Evolutionary conservation across 768 basidiomycete species (phyloP).

Genomic region (Russula lepida): DNA sequence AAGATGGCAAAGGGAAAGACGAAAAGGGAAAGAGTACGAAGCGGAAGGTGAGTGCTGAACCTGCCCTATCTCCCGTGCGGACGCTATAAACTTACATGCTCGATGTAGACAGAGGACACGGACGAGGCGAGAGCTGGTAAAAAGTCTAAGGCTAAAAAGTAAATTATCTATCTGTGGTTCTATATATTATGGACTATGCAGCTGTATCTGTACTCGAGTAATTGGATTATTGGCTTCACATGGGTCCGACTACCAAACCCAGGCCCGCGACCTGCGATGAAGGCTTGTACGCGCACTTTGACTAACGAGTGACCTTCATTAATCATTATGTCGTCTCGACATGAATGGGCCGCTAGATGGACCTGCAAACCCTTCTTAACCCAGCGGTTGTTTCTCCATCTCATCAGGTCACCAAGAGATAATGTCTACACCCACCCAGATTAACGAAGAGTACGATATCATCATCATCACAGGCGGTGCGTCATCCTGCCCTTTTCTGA

Average conservation of each 20-base stretch:
- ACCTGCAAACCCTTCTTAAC: not conserved
- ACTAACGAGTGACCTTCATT: not conserved
- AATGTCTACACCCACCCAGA: not conserved
- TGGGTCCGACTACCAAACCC: not conserved
- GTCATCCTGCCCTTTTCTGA: not conserved
- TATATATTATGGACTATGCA: not conserved
- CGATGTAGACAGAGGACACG: constrained; percentile 29
- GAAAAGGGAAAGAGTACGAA: constrained; percentile 31
- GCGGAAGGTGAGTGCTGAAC: constrained; percentile 40
- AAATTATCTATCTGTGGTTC: constrained; percentile 6
- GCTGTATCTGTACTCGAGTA: constrained; percentile 2
- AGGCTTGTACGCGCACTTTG: not conserved
- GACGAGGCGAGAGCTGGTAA: constrained; percentile 29
- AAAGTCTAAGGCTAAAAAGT: constrained; percentile 38
- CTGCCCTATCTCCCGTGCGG: not conserved
- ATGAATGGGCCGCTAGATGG: not conserved
- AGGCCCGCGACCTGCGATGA: not conserved
- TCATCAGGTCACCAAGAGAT: not conserved
- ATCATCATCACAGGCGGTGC: constrained; percentile 53
- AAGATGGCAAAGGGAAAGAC: constrained; percentile 33
- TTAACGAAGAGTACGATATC: constrained; percentile 31
- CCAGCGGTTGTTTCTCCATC: not conserved
- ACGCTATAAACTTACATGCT: not conserved
- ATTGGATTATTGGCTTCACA: not conserved
- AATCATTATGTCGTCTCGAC: no score